Base-by-base conservation (phyloP, 2,329 filamentous ascomycete genomes). In the Cyanodermella asteris region DNA sequence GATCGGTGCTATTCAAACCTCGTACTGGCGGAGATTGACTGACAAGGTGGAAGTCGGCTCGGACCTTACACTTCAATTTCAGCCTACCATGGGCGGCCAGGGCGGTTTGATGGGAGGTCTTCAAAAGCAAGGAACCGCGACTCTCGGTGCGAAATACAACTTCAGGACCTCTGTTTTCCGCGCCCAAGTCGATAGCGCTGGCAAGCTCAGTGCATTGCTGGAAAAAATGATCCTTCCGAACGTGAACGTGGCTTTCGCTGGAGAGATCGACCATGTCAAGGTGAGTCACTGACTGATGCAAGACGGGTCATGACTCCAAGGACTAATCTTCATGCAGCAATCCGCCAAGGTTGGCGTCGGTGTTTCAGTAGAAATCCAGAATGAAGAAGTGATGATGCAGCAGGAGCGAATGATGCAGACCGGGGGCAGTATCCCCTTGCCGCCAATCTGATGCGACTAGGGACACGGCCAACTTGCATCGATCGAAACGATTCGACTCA, bases 31-130 rank as follows among this genome's bases (percentile, higher is more conserved):
- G 47, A 72, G 65, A 43, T 55, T 97, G 38, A 87, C 81, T 13
- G 87, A 94, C 37, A 87, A 82, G 55, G 81, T 97, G 16, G 84
- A 94, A 58, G 84, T 81, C 33, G 87, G 87, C 52, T 78, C 91
- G 38, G 84, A 94, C 41, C 70, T 91, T 61, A 91, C 81, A 50
- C 63, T 97, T 31, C 74, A 82, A 36, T 73, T 91, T 38, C 69
- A 64, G 15, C 61, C 68, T 16, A 59, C 69, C 16, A 59, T 65
- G 15, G 41, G 44, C 24, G 60, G 65, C 28, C 54, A 58, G 26
- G 66, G 64, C 26, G 64, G 67, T 34, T 55, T 77, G 51, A 81
- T 87, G 69, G 78, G 78, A 41, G 69, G 69, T 23, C 48, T 72
- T 27, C 66, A 72, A 49, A 84, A 81, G 51, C 82, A 97, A 50